Base-by-base conservation (phyloP, 257 asterid genomes). In the Solanum medicagineum region DNA sequence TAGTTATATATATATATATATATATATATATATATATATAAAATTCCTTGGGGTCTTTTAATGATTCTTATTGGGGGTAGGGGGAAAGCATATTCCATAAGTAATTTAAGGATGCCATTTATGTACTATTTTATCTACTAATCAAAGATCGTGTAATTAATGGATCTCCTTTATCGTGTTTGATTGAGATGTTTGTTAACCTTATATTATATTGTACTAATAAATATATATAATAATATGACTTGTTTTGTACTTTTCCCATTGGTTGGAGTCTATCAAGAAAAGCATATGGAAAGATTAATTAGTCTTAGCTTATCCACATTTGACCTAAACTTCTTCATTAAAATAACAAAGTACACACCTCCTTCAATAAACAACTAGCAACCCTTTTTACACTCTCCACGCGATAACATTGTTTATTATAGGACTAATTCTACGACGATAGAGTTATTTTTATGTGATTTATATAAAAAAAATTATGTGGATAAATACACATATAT, bases 261-360 rank as follows among this genome's bases (percentile, higher is more conserved):
- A 73, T 87, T 77, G 80, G 75, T 8, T 71, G 83, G 66, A 85
- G 89, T 83, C 84, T 82, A 89, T 63, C 84, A 62, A 60, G 86
- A 81, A 53, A 87, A 57, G 45, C 83, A 86, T 88, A 70, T 86
- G 88, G 84, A 79, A 88, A 84, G 84, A 87, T 74, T 84, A 65
- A 59, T 62, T 56, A 62, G 84, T 85, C 42, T 12, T 57, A 24
- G 87, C 86, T 53, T 74, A 89, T 87, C 90, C 84, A 85, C 81
- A 88, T 79, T 88, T 85, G 91, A 90, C 91, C 88, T 65, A 86
- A 84, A 88, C 80, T 84, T 79, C 49, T 84, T 89, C 80, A 87
- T 88, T 83, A 85, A 83, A 89, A 53, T 86, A 85, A 54, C 87
- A 44, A 66, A 63, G 86, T 87, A 85, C 88, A 74, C 84, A 70